Evolutionary conservation across 2,329 filamentous ascomycete genomes (phyloP), one percentile per base, ranked within the genome.

Genomic region (Cadophora sp.): DNA sequence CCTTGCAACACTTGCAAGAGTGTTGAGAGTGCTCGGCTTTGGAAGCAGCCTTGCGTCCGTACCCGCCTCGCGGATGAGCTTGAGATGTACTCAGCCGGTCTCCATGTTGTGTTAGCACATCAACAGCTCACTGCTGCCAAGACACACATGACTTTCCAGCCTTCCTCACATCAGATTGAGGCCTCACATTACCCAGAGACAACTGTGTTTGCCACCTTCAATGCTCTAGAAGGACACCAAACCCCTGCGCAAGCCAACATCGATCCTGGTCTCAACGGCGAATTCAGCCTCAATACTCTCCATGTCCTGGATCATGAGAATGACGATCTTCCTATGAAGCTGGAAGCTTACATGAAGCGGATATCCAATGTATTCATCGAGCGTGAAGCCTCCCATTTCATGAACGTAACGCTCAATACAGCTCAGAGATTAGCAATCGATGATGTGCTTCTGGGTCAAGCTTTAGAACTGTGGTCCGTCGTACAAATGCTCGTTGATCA

Each of bases 1-100:
- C 87, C 88, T 0, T 91, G 88, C 71, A 83, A 86, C 62, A 87
- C 87, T 1, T 91, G 88, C 69, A 83, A 84, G 68, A 89, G 87
- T 73, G 87, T 91, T 0, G 78, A 90, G 47, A 83, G 85, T 3
- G 87, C 88, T 0, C 83, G 88, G 9, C 83, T 90, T n/a, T 91
- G 88, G 88, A 85, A 84, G 67, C 85, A 84, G 2, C 85, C 86
- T 11, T 91, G 88, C 73, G 84, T 89, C 27, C 83, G 88, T 56
- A 89, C 87, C 8, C 85, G 86, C 62, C 80, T 90, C 22, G 85
- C 85, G 8, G 86, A 89, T 68, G 84, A 87, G 68, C 80, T 90
- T 27, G 85, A 89, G 62, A 80, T 90, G 14, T 90, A 89, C 74
- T 87, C 87, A 14, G 87, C 87, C 4, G 87, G 87, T 6, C 83